phyloP scores from a whole-genome alignment of 129 eudicot genomes.

The Smallanthus sonchifolius region DNA sequence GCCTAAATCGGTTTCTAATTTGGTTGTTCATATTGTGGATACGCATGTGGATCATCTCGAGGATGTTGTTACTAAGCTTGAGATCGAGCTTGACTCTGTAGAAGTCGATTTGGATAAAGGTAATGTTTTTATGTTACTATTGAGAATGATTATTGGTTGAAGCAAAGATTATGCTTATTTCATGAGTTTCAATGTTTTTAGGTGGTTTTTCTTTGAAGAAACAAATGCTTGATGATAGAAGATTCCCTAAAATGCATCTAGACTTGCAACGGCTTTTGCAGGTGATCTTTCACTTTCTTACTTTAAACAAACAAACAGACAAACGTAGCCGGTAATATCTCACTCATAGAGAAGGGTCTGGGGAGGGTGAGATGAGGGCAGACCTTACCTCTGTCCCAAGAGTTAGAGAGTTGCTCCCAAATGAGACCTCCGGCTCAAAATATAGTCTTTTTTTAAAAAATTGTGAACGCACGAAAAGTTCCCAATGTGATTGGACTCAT shows the following conservation, averaged over 20 bases:
- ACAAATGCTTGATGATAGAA: slow-evolving; percentile 83
- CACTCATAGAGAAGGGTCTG: no score
- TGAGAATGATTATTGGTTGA: neutral
- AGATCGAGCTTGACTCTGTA: slow-evolving; percentile 86
- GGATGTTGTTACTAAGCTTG: slow-evolving; percentile 88
- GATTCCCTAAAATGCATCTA: slow-evolving; percentile 94
- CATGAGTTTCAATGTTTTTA: slow-evolving; percentile 17
- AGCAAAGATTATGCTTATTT: neutral
- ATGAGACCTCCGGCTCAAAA: no score
- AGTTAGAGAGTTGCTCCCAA: no score
- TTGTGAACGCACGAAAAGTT: neutral
- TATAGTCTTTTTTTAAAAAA: neutral
- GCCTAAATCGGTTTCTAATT: slow-evolving; percentile 78
- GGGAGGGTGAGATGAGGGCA: no score
- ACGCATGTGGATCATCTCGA: slow-evolving; percentile 97
- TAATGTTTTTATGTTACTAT: slow-evolving; percentile 17
- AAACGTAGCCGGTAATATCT: no score
- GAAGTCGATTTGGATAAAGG: slow-evolving; percentile 91
- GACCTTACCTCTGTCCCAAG: no score
- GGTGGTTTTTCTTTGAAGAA: slow-evolving; percentile 92
- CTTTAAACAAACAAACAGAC: neutral
- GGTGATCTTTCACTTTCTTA: slow-evolving; percentile 32
- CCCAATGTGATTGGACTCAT: neutral
- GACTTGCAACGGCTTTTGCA: slow-evolving; percentile 93
- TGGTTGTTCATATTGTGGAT: slow-evolving; percentile 87